phyloP scores from a whole-genome alignment of 2,329 filamentous ascomycete genomes.

The Chaetomiaceae sp. region DNA sequence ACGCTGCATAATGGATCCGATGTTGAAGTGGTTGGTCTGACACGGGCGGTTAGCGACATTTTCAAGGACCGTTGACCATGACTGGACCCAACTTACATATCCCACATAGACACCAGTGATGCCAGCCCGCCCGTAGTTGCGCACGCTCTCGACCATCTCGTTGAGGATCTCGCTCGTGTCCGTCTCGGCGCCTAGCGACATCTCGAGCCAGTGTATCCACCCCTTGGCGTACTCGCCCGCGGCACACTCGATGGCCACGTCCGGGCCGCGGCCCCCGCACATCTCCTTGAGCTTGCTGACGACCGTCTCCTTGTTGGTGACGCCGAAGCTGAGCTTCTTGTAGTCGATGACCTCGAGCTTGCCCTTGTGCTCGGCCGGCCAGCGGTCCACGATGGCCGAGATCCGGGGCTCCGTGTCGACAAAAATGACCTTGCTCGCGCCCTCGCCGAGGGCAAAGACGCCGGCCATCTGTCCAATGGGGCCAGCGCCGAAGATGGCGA shows the following conservation, averaged over 20 bases:
- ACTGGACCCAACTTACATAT: constrained; percentile 41
- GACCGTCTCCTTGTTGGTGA: constrained; percentile 58
- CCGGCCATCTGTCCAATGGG: constrained; percentile 83
- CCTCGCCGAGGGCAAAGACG: constrained; percentile 69
- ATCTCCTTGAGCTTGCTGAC: constrained; percentile 70
- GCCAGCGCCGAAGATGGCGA: constrained; percentile 81
- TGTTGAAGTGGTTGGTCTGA: constrained; percentile 75
- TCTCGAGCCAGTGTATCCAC: constrained; percentile 56
- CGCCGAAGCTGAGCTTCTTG: constrained; percentile 52
- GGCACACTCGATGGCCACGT: constrained; percentile 66
- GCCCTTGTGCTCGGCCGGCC: constrained; percentile 43
- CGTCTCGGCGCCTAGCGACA: constrained; percentile 66
- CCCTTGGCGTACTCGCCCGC: constrained; percentile 60
- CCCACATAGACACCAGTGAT: constrained; percentile 68
- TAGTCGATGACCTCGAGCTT: constrained; percentile 69
- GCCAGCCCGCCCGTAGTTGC: constrained; percentile 68
- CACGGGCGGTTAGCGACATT: neutral
- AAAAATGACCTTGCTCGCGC: constrained; percentile 70
- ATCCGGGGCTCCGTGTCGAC: constrained; percentile 71
- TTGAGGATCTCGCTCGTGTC: constrained; percentile 79
- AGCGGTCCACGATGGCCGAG: constrained; percentile 60
- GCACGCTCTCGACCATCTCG: constrained; percentile 72
- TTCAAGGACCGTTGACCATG: neutral
- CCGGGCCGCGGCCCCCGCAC: constrained; percentile 66
- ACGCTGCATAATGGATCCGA: constrained; percentile 79